Percentiles rank a stretch among this genome's conserved stretches.
phyloP scores from a whole-genome alignment of 768 basidiomycete species.

The Cubamyces lactineus region DNA sequence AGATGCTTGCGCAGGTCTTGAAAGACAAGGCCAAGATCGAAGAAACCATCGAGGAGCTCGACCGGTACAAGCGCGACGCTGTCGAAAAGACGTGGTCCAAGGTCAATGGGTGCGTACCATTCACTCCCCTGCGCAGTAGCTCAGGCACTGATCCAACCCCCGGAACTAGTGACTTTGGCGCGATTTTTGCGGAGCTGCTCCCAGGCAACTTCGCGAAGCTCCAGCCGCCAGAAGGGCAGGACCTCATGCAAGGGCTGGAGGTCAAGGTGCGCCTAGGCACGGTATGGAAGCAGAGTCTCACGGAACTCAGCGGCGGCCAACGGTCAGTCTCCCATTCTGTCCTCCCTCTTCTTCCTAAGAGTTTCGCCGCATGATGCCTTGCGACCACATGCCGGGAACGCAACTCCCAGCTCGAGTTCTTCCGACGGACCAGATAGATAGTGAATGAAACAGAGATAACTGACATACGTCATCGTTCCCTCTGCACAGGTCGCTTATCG shows the following conservation, averaged over 20 bases:
- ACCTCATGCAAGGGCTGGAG: slow-evolving; percentile 93
- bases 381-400: background rate
- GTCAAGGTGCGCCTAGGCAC: slow-evolving; percentile 94
- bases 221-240: slow-evolving; percentile 90
- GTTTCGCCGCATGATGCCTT: background rate
- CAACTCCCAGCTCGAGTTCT: too few species aligned
- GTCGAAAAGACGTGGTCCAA: slow-evolving; percentile 95
- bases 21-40: slow-evolving; percentile 97
- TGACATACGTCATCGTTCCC: background rate
- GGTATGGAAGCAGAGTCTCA: slow-evolving; percentile 98
- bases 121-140: background rate
- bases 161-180: slow-evolving; percentile 82
- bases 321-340: slow-evolving; percentile 56
- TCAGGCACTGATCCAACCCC: background rate
- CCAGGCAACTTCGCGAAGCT: slow-evolving; percentile 97
- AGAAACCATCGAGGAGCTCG: slow-evolving; percentile 89
- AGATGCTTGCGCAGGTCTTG: slow-evolving; percentile 85
- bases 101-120: slow-evolving; percentile 74
- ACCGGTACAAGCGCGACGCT: slow-evolving; percentile 92
- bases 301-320: slow-evolving; percentile 96
- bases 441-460: background rate
- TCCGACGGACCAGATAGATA: too few species aligned
- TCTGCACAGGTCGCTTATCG: slow-evolving; percentile 83
- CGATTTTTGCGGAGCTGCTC: slow-evolving; percentile 92
- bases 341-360: background rate